Conservation (phyloP, 2,329 filamentous ascomycete genomes). For the Anisogramma anomala region DNA sequence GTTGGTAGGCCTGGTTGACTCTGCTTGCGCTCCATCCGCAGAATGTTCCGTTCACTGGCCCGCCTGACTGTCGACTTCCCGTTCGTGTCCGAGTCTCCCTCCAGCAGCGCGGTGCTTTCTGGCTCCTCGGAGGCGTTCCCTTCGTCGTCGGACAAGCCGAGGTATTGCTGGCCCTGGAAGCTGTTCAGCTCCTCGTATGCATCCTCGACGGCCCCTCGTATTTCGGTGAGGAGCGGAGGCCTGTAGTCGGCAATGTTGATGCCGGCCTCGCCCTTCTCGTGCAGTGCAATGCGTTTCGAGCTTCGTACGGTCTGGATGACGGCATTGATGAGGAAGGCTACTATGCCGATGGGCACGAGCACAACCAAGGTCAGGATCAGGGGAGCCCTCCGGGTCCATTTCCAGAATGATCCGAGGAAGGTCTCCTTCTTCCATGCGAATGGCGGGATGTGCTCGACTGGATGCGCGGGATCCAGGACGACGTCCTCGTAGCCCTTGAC, state of each 20-base stretch:
- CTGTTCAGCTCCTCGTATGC: conserved; percentile 64
- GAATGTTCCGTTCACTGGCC: conserved; percentile 26
- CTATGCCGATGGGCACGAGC: conserved; percentile 62
- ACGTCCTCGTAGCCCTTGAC: conserved; percentile 62
- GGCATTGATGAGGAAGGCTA: conserved; percentile 64
- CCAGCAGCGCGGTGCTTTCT: conserved; percentile 4
- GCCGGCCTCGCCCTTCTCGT: conserved; percentile 60
- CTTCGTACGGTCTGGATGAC: conserved; percentile 67
- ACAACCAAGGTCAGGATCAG: conserved; percentile 53
- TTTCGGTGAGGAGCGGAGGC: conserved; percentile 61
- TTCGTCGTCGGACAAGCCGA: conserved; percentile 35
- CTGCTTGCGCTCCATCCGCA: conserved; percentile 28
- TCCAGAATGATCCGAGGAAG: conserved; percentile 14
- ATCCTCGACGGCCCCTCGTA: conserved; percentile 65
- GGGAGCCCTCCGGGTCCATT: conserved; percentile 43
- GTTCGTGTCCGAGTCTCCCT: conserved; percentile 20
- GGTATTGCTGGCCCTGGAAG: conserved; percentile 58
- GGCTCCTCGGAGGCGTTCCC: conserved; percentile 10
- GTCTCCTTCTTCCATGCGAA: conserved; percentile 17
- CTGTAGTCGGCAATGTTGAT: conserved; percentile 60
- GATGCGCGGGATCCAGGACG: conserved; percentile 57
- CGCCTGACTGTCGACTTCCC: conserved; percentile 17
- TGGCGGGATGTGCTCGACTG: conserved; percentile 39
- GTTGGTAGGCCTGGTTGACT: conserved; percentile 46
- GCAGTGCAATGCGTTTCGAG: conserved; percentile 59